phyloP scores from a whole-genome alignment of 208 protist genomes.

The Trypanosoma congolense region DNA sequence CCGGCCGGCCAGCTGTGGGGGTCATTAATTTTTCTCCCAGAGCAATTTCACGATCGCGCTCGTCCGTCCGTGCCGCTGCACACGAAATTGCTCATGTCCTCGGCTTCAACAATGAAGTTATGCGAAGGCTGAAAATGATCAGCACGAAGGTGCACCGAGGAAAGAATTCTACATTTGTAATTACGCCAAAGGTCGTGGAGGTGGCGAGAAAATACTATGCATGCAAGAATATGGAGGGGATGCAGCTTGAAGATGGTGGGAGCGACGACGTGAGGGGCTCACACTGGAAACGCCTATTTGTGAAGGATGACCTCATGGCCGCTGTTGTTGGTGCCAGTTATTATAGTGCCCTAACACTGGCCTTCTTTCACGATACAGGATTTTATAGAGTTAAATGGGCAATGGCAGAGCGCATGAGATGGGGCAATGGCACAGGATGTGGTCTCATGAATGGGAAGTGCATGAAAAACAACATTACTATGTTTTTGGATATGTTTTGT shows the following conservation, averaged over 20 bases:
- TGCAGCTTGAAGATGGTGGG: constrained; percentile 77
- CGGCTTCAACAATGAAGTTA: constrained; percentile 18
- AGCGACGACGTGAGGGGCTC: constrained; percentile 34
- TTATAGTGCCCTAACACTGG: constrained; percentile 76
- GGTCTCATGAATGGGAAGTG: constrained; percentile 40
- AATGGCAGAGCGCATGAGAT: constrained; percentile 62
- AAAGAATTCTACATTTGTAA: constrained; percentile 2
- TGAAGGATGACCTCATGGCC: constrained; percentile 84
- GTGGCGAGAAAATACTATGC: constrained; percentile 54
- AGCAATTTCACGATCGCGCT: not conserved
- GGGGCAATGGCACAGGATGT: constrained; percentile 64
- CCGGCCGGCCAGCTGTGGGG: constrained; percentile 20
- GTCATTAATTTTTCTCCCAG: constrained; percentile 20
- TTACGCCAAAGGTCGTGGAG: constrained; percentile 20
- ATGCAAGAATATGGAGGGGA: constrained; percentile 43
- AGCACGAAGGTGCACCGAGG: not conserved
- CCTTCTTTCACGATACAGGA: constrained; percentile 70
- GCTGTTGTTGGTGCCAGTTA: constrained; percentile 19
- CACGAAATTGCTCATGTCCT: constrained; percentile 40
- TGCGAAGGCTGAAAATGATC: constrained; percentile 2
- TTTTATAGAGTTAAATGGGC: constrained; percentile 75
- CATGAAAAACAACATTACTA: constrained; percentile 23
- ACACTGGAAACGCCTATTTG: constrained; percentile 86
- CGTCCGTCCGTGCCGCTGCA: constrained; percentile 17
- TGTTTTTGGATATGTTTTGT: constrained; percentile 55